These are phyloP conservation scores for Sarocladiaceae sp. DNA, from an alignment of 2,329 filamentous ascomycete species.

Conservation along the genomic window DNA sequence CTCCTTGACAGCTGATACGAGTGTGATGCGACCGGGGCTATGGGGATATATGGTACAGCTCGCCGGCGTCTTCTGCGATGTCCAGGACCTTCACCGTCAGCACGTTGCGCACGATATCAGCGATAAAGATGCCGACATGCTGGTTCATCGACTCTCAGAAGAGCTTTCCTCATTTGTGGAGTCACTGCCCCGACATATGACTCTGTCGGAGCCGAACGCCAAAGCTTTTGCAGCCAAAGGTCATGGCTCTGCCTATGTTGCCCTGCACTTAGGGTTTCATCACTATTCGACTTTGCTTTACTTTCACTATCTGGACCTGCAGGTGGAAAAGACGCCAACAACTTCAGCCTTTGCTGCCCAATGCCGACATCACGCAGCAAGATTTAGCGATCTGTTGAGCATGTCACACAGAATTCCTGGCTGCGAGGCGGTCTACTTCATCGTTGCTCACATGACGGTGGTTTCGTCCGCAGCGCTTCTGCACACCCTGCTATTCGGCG, in stretches of 20 bases:
- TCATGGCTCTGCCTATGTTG: constrained; percentile 23
- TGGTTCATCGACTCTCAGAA: constrained; percentile 13
- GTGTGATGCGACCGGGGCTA: constrained; percentile 18
- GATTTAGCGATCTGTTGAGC: constrained; percentile 22
- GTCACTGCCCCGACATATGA: constrained; percentile 15
- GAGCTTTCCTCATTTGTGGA: constrained; percentile 19
- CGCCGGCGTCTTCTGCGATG: constrained; percentile 24
- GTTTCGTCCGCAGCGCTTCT: constrained; percentile 27
- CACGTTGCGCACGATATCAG: constrained; percentile 22
- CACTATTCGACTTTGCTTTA: constrained; percentile 27
- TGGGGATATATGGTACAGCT: constrained; percentile 26
- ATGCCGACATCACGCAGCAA: constrained; percentile 23
- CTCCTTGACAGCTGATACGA: constrained; percentile 19
- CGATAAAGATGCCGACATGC: constrained; percentile 20
- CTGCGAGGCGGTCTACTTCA: constrained; percentile 24
- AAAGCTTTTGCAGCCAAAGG: constrained; percentile 17
- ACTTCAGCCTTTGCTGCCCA: constrained; percentile 21
- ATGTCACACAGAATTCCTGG: constrained; percentile 18
- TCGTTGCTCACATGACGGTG: constrained; percentile 27
- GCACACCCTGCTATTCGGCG: background rate
- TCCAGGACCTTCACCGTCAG: constrained; percentile 23
- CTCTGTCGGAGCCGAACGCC: constrained; percentile 21
- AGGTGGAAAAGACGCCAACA: constrained; percentile 19
- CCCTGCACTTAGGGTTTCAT: constrained; percentile 27
- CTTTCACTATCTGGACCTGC: constrained; percentile 27